A percentile compares a stretch with the other conserved stretches of the same genome.
phyloP scores from a whole-genome alignment of 495 filamentous ascomycete species.

The Xeromyces bisporus region DNA sequence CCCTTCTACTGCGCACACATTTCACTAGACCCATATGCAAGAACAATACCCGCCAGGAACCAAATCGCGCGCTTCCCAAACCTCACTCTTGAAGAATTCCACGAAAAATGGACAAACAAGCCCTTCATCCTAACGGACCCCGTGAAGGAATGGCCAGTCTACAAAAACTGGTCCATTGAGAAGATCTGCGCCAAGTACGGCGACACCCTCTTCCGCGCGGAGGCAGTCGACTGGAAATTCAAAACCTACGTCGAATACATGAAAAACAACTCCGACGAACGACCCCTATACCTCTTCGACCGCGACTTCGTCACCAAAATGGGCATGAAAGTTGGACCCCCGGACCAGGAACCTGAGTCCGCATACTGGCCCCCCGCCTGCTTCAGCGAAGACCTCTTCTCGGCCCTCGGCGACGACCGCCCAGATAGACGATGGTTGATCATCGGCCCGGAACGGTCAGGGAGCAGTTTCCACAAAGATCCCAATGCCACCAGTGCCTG shows the following conservation, averaged over 20 bases:
- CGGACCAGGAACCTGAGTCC: slow-evolving; percentile 24
- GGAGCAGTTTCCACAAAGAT: slow-evolving; percentile 91
- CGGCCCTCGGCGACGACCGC: slow-evolving; percentile 57
- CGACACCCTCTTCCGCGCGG: slow-evolving; percentile 60
- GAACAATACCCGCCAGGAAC: slow-evolving; percentile 56
- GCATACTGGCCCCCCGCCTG: slow-evolving; percentile 73
- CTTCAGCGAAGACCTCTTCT: slow-evolving; percentile 81
- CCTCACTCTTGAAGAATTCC: slow-evolving; percentile 58
- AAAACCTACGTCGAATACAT: slow-evolving; percentile 70
- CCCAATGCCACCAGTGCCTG: slow-evolving; percentile 69
- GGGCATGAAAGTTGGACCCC: slow-evolving; percentile 42
- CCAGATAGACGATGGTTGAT: slow-evolving; percentile 91
- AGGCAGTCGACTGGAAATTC: slow-evolving; percentile 86
- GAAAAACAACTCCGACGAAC: slow-evolving; percentile 68
- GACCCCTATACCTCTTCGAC: slow-evolving; percentile 88
- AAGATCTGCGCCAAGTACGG: slow-evolving; percentile 45
- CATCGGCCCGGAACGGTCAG: slow-evolving; percentile 73
- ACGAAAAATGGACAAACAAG: slow-evolving; percentile 52
- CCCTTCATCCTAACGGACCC: slow-evolving; percentile 81
- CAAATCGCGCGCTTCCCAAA: slow-evolving; percentile 51
- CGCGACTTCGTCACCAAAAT: slow-evolving; percentile 78
- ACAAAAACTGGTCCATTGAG: slow-evolving; percentile 53
- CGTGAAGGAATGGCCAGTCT: slow-evolving; percentile 73
- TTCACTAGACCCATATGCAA: slow-evolving; percentile 43
- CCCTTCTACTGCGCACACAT: slow-evolving; percentile 83